phyloP scores from a whole-genome alignment of 1,284 basidiomycete genomes.

The Pascua guehoae region DNA sequence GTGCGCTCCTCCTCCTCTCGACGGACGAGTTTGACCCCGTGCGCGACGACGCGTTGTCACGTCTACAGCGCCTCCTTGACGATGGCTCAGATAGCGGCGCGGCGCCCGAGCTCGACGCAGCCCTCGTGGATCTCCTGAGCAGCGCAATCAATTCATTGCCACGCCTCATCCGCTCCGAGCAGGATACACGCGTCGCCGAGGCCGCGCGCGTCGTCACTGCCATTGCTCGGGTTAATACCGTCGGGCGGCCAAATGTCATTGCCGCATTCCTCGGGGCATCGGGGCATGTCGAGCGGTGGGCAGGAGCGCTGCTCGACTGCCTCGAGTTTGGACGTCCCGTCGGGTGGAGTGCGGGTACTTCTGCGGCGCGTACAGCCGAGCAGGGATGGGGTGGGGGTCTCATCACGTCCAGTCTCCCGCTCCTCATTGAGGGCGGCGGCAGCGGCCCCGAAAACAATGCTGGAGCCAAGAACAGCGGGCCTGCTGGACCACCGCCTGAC shows the following conservation, averaged over 20 bases:
- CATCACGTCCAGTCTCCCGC: constrained; percentile 14
- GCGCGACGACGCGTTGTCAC: constrained; percentile 53
- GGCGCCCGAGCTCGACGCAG: constrained; percentile 54
- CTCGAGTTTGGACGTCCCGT: constrained; percentile 64
- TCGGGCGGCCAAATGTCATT: constrained; percentile 49
- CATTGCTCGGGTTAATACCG: constrained; percentile 58
- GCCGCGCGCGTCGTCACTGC: constrained; percentile 64
- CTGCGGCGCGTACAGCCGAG: constrained; percentile 38
- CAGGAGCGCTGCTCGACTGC: constrained; percentile 71
- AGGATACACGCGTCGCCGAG: constrained; percentile 68
- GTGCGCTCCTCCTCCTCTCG: constrained; percentile 51
- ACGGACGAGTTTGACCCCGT: constrained; percentile 64
- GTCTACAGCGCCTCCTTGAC: constrained; percentile 57
- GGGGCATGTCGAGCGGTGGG: constrained; percentile 84
- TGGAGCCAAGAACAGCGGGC: neutral
- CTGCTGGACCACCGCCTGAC: neutral
- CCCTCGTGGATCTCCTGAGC: constrained; percentile 46
- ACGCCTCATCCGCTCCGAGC: constrained; percentile 63
- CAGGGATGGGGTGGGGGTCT: constrained; percentile 42
- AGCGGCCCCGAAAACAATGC: constrained; percentile 24
- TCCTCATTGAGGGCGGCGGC: constrained; percentile 18
- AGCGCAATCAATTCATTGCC: constrained; percentile 71
- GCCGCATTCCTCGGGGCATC: constrained; percentile 69
- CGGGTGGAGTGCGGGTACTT: constrained; percentile 49
- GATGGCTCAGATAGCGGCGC: neutral